Base-by-base conservation (phyloP, 371 early-diverging fungal species). In the Mucor velutinosus region DNA sequence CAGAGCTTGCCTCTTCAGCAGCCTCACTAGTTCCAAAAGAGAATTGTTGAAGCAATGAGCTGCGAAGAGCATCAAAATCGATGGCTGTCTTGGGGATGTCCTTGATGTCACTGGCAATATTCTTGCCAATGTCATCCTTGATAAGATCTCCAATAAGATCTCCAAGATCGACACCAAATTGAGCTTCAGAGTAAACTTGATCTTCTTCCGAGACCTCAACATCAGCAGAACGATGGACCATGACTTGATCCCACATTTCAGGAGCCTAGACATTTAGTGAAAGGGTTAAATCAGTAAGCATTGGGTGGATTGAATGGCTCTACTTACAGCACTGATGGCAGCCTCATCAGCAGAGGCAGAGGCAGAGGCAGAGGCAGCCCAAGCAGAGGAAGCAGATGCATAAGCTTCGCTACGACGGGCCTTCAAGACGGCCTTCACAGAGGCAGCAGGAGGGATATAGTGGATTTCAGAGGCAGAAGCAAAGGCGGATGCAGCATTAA, bases 321-420 rank as follows among this genome's bases (percentile, higher is more conserved):
- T 53, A 53, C 53, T 53, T 53, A 53, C 53, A 27, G 27, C 27
- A 53, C 53, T 53, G 53, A 25, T 21, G 27, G 53, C n/a, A 47
- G 49, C 21, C n/a, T n/a, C 49, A 19, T 8, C 23, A 12, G 51
- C 62, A 47, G 62, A 62, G 30, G 61, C 45, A 43, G 8, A 47
- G n/a, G 47, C 61, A 43, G 60, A 60, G 29, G 60, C 47, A 41
- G 60, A 60, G 29, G 43, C 3, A 25, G 60, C 43, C 8, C 47
- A 11, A 43, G 29, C 15, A 60, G 41, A 19, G n/a, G 49, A 30
- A 33, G 43, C 25, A 43, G 37, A 27, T 5, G 17, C 33, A 30
- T 37, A 14, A 30, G 33, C 51, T 45, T 45, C 45, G 23, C 27
- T 23, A 27, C 53, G 53, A 11, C 53, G 53, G 27, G 53, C 53